Conservation (phyloP, 1,284 basidiomycete species). For the Ceratobasidium sp. region DNA sequence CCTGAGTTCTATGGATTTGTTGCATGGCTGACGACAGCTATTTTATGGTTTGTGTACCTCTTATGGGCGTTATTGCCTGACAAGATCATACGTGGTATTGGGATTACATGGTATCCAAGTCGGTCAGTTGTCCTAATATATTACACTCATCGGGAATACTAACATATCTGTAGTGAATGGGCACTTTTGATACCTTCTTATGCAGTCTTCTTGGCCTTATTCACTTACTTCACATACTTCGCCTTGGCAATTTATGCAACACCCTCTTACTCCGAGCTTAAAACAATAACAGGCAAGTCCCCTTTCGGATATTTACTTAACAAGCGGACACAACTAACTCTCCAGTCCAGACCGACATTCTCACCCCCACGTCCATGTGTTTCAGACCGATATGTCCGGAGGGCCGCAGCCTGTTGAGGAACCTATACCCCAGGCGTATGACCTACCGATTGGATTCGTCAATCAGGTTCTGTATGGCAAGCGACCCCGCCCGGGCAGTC, state of each 20-base stretch:
- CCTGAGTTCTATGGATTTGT: constrained; percentile 90
- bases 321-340: constrained; percentile 44
- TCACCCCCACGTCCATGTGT: constrained; percentile 48
- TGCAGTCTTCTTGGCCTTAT: constrained; percentile 76
- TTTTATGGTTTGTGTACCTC: constrained; percentile 77
- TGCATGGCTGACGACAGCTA: constrained; percentile 81
- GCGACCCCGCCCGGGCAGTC: constrained; percentile 31
- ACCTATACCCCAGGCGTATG: constrained; percentile 75
- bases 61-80: constrained; percentile 72
- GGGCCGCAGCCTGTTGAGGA: constrained; percentile 60
- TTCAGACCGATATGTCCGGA: constrained; percentile 62
- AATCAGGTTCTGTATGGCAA: constrained; percentile 74
- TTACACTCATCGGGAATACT: neutral
- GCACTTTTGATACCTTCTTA: constrained; percentile 86
- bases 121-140: constrained; percentile 65
- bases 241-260: constrained; percentile 78
- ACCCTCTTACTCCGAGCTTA: constrained; percentile 75
- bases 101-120: constrained; percentile 89
- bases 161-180: constrained; percentile 75
- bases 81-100: constrained; percentile 69
- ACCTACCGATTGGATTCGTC: constrained; percentile 84
- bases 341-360: constrained; percentile 43
- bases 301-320: constrained; percentile 51
- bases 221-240: constrained; percentile 84
- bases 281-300: constrained; percentile 72